Conservation (phyloP, 1,139 yeast species). For the Geotrichum klebahnii region DNA sequence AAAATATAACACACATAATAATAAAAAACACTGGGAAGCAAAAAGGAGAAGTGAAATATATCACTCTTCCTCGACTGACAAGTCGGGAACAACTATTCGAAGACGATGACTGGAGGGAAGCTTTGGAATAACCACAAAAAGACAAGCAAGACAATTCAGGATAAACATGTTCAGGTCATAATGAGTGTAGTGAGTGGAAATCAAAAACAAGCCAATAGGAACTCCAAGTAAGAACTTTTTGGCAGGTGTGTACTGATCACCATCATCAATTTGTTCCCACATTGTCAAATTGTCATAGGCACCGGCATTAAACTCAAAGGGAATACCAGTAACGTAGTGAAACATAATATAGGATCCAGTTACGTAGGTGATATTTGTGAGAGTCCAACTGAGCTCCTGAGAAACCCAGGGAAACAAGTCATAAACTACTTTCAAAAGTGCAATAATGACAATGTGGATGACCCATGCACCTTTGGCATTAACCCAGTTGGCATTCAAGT, state of each 20-base stretch:
- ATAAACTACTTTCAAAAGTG: slow-evolving; percentile 66
- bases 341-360: slow-evolving; percentile 93
- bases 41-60: too few species aligned
- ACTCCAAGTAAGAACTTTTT: slow-evolving; percentile 88
- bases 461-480: slow-evolving; percentile 92
- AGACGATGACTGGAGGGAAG: slow-evolving; percentile 54
- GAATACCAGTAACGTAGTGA: slow-evolving; percentile 93
- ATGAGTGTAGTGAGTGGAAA: slow-evolving; percentile 86
- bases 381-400: slow-evolving; percentile 87
- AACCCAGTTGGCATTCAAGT: slow-evolving; percentile 94
- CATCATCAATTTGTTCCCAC: slow-evolving; percentile 99
- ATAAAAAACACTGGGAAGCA: too few species aligned
- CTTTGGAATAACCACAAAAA: slow-evolving; percentile 82
- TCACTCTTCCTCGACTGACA: slow-evolving; percentile 2
- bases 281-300: slow-evolving; percentile 93
- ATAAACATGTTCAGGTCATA: slow-evolving; percentile 77
- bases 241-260: slow-evolving; percentile 95
- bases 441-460: slow-evolving; percentile 78
- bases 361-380: slow-evolving; percentile 84
- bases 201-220: slow-evolving; percentile 79
- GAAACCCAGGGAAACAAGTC: slow-evolving; percentile 73
- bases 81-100: slow-evolving; percentile 37
- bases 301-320: slow-evolving; percentile 93
- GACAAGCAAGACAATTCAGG: slow-evolving; percentile 74
- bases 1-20: too few species aligned